phyloP scores from a whole-genome alignment of 2,329 filamentous ascomycete genomes.

The Lasiodiplodia theobromae region DNA sequence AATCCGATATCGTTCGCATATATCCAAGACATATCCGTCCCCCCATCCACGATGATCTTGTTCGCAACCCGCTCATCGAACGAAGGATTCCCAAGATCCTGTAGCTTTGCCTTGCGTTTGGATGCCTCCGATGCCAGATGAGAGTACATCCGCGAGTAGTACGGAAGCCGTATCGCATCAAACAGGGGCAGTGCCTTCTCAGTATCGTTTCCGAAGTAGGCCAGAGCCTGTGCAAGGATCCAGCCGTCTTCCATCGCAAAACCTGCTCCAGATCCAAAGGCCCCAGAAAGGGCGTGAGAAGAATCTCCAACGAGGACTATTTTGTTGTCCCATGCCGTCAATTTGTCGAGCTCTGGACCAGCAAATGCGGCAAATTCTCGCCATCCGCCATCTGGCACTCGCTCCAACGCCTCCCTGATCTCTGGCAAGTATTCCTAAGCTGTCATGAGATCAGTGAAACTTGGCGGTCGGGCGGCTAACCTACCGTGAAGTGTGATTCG shows the following conservation, averaged over 20 bases:
- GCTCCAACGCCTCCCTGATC: slow-evolving; percentile 49
- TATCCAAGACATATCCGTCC: slow-evolving; percentile 49
- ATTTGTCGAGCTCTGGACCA: slow-evolving; percentile 51
- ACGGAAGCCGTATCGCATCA: slow-evolving; percentile 49
- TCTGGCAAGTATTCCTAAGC: slow-evolving; percentile 51
- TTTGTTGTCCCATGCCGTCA: slow-evolving; percentile 52
- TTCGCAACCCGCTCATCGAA: slow-evolving; percentile 40
- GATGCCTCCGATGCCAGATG: slow-evolving; percentile 37
- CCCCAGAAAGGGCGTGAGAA: slow-evolving; percentile 61
- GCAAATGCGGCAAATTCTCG: slow-evolving; percentile 58
- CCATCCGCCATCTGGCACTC: slow-evolving; percentile 52
- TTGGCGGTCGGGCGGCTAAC: not conserved
- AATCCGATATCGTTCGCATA: slow-evolving; percentile 53
- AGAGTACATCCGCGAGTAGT: slow-evolving; percentile 51
- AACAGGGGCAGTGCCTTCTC: slow-evolving; percentile 47
- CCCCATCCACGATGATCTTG: slow-evolving; percentile 43
- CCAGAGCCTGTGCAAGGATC: slow-evolving; percentile 49
- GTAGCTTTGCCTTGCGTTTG: slow-evolving; percentile 24
- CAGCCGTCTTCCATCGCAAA: slow-evolving; percentile 57
- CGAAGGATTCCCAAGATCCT: slow-evolving; percentile 34
- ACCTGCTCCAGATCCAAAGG: slow-evolving; percentile 55
- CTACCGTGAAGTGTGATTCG: slow-evolving; percentile 47
- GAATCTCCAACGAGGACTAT: slow-evolving; percentile 63
- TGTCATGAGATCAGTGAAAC: not conserved
- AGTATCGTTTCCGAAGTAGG: slow-evolving; percentile 34